Conservation (phyloP, 192 early-diverging fungal genomes). For the Geranomyces variabilis region DNA sequence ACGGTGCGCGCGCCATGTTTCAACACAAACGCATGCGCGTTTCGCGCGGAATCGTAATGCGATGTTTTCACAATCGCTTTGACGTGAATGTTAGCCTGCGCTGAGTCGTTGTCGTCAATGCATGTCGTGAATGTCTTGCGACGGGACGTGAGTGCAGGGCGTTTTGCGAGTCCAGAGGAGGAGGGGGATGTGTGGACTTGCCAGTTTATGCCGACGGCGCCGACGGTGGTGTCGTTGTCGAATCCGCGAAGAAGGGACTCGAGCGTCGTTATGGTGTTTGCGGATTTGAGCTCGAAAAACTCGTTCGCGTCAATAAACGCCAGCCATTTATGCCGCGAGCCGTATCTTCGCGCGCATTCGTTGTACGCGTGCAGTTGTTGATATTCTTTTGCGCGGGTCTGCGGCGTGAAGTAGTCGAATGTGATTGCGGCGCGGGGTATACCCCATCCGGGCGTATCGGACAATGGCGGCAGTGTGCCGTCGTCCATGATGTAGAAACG, state of each 20-base stretch:
- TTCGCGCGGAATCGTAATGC: not conserved
- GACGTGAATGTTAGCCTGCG: not conserved
- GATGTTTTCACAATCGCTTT: not conserved
- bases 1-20: not conserved
- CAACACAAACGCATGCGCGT: not conserved
- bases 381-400: not conserved
- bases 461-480: not conserved
- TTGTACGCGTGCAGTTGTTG: not conserved
- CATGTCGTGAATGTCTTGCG: conserved; percentile 11
- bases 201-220: conserved; percentile 8
- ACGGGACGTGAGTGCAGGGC: not conserved
- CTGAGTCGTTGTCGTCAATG: not conserved
- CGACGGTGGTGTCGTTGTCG: not conserved
- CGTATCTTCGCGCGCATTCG: not conserved
- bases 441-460: not conserved
- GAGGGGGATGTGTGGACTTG: not conserved
- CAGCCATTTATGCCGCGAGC: not conserved
- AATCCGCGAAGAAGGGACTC: not conserved
- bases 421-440: not conserved
- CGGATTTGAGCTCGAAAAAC: not conserved
- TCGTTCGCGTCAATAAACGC: conserved; percentile 8
- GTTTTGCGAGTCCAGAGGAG: not conserved
- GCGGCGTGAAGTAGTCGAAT: not conserved
- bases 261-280: not conserved
- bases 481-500: conserved; percentile 16